These are phyloP conservation scores for Aspergillus kassunensis DNA, from an alignment of 495 filamentous ascomycete genomes.

Conservation along the genomic window DNA sequence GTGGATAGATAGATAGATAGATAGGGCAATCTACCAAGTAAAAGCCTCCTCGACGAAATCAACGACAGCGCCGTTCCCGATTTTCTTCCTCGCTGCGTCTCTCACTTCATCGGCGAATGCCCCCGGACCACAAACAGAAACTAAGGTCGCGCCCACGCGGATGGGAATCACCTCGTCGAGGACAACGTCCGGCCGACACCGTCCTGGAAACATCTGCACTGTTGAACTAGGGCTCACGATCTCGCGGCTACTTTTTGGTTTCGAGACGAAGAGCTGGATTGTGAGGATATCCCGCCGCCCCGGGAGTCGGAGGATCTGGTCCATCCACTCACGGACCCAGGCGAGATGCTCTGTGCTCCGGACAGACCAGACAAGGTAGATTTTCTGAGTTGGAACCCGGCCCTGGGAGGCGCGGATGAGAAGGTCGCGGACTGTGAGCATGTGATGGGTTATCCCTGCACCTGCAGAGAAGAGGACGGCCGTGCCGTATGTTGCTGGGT, in stretches of 20 bases:
- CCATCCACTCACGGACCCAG: constrained; percentile 97
- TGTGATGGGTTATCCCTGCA: constrained; percentile 84
- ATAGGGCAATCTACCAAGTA: constrained; percentile 57
- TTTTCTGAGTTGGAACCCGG: constrained; percentile 69
- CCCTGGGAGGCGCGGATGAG: constrained; percentile 63
- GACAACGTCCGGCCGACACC: constrained; percentile 54
- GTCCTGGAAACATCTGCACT: constrained; percentile 85
- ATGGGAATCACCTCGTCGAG: constrained; percentile 73
- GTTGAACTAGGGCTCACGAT: constrained; percentile 76
- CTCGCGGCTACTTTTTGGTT: constrained; percentile 72
- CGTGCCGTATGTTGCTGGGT: constrained; percentile 75
- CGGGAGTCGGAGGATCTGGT: constrained; percentile 81
- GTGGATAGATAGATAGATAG: too few relatives aligned
- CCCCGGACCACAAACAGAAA: constrained; percentile 87
- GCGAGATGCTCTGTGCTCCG: constrained; percentile 83
- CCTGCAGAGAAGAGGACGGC: constrained; percentile 83
- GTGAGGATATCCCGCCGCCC: constrained; percentile 74
- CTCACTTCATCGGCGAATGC: constrained; percentile 86
- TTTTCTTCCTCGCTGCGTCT: constrained; percentile 60
- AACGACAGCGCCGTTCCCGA: constrained; percentile 62
- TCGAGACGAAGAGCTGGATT: constrained; percentile 85
- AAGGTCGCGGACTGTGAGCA: constrained; percentile 72
- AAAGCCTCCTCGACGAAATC: constrained; percentile 97
- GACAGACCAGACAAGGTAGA: constrained; percentile 88
- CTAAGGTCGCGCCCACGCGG: constrained; percentile 75